Evolutionary conservation across 192 early-diverging fungal species (phyloP).

Genomic region (Linderina pennispora): DNA sequence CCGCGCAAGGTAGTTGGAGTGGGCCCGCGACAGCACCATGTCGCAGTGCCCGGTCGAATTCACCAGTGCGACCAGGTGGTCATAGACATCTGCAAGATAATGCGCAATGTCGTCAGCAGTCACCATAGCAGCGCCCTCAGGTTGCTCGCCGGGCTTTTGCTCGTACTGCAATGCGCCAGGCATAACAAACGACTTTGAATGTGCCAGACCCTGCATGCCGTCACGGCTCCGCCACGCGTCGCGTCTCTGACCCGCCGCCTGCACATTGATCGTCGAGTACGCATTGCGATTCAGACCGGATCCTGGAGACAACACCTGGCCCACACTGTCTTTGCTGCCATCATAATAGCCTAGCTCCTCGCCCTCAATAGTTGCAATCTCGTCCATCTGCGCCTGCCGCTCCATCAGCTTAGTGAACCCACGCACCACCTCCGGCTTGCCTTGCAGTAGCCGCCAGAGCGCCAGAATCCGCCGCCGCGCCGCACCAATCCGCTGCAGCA

Average conservation of each 20-base stretch:
- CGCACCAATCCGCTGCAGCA: conserved; percentile 69
- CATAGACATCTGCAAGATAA: conserved; percentile 74
- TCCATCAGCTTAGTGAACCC: conserved; percentile 61
- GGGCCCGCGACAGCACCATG: conserved; percentile 59
- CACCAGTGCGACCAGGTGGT: conserved; percentile 64
- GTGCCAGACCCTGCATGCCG: too few relatives aligned
- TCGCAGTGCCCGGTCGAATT: conserved; percentile 67
- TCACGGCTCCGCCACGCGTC: too few relatives aligned
- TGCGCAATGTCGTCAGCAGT: conserved; percentile 52
- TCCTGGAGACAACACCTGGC: neutral
- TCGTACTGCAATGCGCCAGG: too few relatives aligned
- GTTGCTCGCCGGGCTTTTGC: too few relatives aligned
- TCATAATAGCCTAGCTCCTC: neutral
- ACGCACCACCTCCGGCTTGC: conserved; percentile 69
- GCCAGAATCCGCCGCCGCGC: conserved; percentile 64
- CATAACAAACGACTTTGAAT: too few relatives aligned
- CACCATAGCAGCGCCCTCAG: too few relatives aligned
- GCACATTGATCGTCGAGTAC: conserved; percentile 5
- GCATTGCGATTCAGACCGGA: conserved; percentile 4
- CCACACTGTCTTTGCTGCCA: neutral
- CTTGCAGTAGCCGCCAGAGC: conserved; percentile 60
- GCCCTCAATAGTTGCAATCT: conserved; percentile 1
- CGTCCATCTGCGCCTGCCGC: conserved; percentile 21
- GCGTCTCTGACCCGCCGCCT: conserved; percentile 1
- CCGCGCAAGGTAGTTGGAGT: conserved; percentile 67